Percentiles rank a stretch among this genome's conserved stretches.
Conservation (phyloP, 768 basidiomycete species). For the Macrolepiota albuminosa region DNA sequence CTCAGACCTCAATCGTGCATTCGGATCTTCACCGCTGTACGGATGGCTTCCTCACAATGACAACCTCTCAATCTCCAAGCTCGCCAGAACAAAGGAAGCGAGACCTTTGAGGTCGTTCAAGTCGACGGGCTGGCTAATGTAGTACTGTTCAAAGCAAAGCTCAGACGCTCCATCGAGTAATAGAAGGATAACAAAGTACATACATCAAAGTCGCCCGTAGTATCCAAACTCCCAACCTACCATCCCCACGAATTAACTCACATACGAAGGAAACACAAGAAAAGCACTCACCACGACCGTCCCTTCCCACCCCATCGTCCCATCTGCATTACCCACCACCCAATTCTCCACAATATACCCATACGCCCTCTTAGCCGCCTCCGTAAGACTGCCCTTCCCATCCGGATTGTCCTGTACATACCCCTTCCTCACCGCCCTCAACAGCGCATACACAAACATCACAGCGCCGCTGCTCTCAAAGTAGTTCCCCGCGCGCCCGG, state of each 20-base stretch:
- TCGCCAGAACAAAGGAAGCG: slow-evolving; percentile 42
- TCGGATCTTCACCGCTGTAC: neutral
- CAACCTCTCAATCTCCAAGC: slow-evolving; percentile 35
- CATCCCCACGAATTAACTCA: neutral
- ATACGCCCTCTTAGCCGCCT: slow-evolving; percentile 36
- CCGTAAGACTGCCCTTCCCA: slow-evolving; percentile 27
- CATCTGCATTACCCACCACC: slow-evolving; percentile 36
- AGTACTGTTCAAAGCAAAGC: slow-evolving; percentile 29
- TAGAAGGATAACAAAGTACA: neutral
- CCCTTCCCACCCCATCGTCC: slow-evolving; percentile 41
- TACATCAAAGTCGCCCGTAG: slow-evolving; percentile 33
- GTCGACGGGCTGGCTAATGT: slow-evolving; percentile 32
- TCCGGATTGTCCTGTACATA: slow-evolving; percentile 30
- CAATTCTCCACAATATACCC: slow-evolving; percentile 34
- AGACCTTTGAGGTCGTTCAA: slow-evolving; percentile 44
- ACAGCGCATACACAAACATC: slow-evolving; percentile 43
- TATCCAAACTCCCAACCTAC: slow-evolving; percentile 38
- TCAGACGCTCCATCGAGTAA: neutral
- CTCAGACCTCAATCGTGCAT: neutral
- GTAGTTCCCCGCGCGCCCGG: slow-evolving; percentile 39
- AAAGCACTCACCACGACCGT: slow-evolving; percentile 35
- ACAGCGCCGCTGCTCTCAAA: slow-evolving; percentile 43
- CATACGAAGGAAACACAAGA: neutral
- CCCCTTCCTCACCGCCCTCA: slow-evolving; percentile 41
- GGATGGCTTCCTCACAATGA: neutral